Base-by-base conservation (phyloP, 78 protist species). In the Polysphondylium violaceum region DNA sequence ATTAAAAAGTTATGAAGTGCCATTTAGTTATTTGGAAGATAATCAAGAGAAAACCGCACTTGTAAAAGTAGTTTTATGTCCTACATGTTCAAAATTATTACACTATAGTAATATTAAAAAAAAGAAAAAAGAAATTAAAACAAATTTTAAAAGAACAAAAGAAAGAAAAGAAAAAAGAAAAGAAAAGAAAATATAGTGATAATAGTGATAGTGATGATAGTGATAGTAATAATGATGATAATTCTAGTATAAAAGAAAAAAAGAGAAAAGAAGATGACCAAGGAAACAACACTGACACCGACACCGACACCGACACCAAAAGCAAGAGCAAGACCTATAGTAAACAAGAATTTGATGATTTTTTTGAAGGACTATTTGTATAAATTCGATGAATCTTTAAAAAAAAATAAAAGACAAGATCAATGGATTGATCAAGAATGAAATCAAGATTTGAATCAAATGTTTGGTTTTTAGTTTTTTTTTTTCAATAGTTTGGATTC, bases 21-120 rank as follows among this genome's bases (percentile, higher is more conserved):
- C 91, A 27, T 83, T 83, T 23, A 68, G 61, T 16, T 83, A 83
- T 14, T 23, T 9, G 1, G 91, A 83, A 69, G n/a, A 25, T 16
- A 69, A 53, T 16, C 50, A 55, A n/a, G 72, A 83, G 38, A 83
- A 83, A 47, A 44, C 60, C 21, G 91, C 91, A 58, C 29, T 83
- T 1, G 91, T 83, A 25, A 83, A 83, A 71, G 91, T 83, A 2
- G 79, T 83, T 21, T 50, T 83, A 23, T 83, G 91, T n/a, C 73
- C 60, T 25, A 31, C 8, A 21, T 83, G 91, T 83, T 29, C 91
- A 41, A 83, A 83, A 21, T 53, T 83, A 2, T 69, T 83, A 53
- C 35, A 83, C 38, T 69, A 83, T 29, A 71, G 35, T 5, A 83
- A 83, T 36, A 83, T 69, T 29, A 69, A 59, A 29, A 67, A 83